Conservation (phyloP, 164 flowering plant genomes). For the Berberis thunbergii region DNA sequence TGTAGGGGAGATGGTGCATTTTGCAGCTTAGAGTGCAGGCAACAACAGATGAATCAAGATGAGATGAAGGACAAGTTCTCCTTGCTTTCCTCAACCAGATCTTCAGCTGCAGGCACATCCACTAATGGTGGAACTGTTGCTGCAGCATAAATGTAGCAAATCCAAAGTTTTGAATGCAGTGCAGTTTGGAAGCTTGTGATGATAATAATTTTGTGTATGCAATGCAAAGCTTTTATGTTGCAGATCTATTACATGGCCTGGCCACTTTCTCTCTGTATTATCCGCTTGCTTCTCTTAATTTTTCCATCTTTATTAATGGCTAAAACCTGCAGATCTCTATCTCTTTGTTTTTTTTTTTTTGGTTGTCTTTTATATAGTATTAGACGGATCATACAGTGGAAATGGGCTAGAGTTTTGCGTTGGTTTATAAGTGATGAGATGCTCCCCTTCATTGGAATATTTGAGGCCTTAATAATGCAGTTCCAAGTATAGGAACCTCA, state of each 20-base stretch:
- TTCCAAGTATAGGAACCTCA: too few species aligned
- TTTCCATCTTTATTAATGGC: too few species aligned
- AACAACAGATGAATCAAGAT: constrained; percentile 39
- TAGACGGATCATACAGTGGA: too few species aligned
- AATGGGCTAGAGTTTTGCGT: too few species aligned
- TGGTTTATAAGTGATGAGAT: too few species aligned
- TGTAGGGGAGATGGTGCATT: constrained; percentile 46
- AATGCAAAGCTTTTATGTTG: constrained; percentile 8
- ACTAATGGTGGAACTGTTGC: constrained; percentile 18
- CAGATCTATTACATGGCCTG: not conserved
- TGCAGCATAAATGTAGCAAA: constrained; percentile 10
- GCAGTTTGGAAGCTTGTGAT: not conserved
- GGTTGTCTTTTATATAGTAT: not conserved
- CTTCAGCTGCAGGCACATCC: constrained; percentile 6
- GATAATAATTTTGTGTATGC: not conserved
- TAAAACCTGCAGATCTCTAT: not conserved
- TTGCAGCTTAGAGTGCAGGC: constrained; percentile 51
- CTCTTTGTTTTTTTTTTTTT: not conserved
- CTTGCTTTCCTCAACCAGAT: constrained; percentile 9
- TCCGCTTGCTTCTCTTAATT: not conserved
- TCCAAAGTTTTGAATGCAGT: not conserved
- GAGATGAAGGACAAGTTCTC: constrained; percentile 28
- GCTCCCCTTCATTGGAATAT: too few species aligned
- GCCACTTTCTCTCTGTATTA: not conserved
- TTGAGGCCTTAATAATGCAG: too few species aligned